phyloP scores from a whole-genome alignment of 2,329 filamentous ascomycete species.

The Ophiocordyceps camponoti-rufipedis region DNA sequence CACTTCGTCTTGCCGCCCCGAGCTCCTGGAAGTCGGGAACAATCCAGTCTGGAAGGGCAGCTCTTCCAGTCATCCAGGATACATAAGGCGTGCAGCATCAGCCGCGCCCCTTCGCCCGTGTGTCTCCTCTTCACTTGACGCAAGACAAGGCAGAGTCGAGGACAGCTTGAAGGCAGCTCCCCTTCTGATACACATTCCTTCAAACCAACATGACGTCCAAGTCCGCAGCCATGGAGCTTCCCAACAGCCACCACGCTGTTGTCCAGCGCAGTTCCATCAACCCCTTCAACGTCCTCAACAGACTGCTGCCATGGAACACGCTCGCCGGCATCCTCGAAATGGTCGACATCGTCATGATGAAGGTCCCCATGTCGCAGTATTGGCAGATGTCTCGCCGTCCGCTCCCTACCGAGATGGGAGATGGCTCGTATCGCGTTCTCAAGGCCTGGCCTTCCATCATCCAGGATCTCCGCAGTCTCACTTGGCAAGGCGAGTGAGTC shows the following conservation, averaged over 20 bases:
- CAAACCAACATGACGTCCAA: too few species aligned
- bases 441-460: slow-evolving; percentile 31
- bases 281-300: background rate
- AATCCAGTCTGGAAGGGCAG: background rate
- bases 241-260: background rate
- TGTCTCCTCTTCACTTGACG: too few species aligned
- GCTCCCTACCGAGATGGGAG: slow-evolving; percentile 41
- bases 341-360: background rate
- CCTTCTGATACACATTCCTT: background rate
- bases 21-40: background rate
- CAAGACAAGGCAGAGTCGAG: too few species aligned
- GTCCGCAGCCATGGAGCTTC: background rate
- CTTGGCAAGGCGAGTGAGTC: slow-evolving; percentile 21
- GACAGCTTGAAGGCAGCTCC: background rate
- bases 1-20: background rate
- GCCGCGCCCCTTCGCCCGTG: too few species aligned
- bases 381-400: slow-evolving; percentile 35
- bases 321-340: background rate
- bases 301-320: background rate
- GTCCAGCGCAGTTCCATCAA: background rate
- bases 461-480: slow-evolving; percentile 38
- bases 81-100: too few species aligned
- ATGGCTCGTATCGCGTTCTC: slow-evolving; percentile 36
- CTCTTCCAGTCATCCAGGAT: background rate
- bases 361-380: slow-evolving; percentile 12